Base-by-base conservation (phyloP, 2,329 filamentous ascomycete genomes). In the Paecilomyces formosus region DNA sequence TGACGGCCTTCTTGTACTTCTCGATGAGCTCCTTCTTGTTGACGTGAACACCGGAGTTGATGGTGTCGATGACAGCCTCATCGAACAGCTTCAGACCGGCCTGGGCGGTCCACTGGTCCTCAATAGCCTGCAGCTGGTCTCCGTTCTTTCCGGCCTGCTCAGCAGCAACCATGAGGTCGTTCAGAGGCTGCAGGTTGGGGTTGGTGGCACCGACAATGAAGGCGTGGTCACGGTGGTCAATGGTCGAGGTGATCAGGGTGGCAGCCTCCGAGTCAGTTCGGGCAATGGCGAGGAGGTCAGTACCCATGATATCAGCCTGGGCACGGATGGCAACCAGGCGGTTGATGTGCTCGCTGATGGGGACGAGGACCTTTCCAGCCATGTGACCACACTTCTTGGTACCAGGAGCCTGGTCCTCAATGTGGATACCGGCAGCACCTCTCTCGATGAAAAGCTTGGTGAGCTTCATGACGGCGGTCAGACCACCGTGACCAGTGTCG, bases 381-480 rank as follows among this genome's bases (percentile, higher is more conserved):
- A 97, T 97, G 79, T 97, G 94, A 63, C 94, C 94, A 75, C 94
- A 99, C 85, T 99, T 99, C 85, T 99, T 99, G 55, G 94, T 97
- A 57, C 94, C 94, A 2, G 94, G 93, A 3, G 94, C 93, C 78
- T 97, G 94, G 74, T 99, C 94, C 78, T 99, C 94, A 67, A 99
- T 97, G 78, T 99, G 94, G 70, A 99, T 97, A 65, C 94, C 94
- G 50, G 94, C 94, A 53, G 94, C 94, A 67, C 94, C 94, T 76
- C 92, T 92, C 81, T 99, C 94, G 64, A 97, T 79, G 75, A 99
- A 97, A 58, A 97, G 85, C 82, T 97, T 97, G 64, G 94, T 97
- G 67, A 99, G 86, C 83, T 97, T 99, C 94, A 99, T 97, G 68
- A 97, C 89, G 58, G 94, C 94, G n/a, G 94, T 97, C 62, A 99